Conservation (phyloP, 1,139 yeast species). For the Scheffersomyces quercinus region DNA sequence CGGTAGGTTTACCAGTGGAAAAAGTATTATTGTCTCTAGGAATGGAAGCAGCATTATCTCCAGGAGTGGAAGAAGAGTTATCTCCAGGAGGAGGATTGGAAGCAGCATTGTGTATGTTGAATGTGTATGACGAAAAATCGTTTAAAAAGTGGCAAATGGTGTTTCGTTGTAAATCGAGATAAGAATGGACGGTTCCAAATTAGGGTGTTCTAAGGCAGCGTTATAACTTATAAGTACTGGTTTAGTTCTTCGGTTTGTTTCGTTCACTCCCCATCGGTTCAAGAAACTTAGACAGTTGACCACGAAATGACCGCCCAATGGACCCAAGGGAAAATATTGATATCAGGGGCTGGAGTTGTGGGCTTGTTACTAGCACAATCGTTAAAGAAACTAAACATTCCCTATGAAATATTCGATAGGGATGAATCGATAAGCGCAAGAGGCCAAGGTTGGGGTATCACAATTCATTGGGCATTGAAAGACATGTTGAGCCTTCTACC, state of each 20-base stretch:
- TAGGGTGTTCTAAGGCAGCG: background rate
- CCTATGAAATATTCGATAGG: slow-evolving; percentile 19
- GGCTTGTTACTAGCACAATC: background rate
- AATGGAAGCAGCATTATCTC: no score
- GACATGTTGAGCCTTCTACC: slow-evolving; percentile 22
- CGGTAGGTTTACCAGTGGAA: background rate
- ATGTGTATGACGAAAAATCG: background rate
- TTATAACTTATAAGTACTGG: background rate
- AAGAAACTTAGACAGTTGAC: background rate
- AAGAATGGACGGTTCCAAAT: background rate
- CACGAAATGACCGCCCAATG: background rate
- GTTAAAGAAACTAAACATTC: slow-evolving; percentile 1
- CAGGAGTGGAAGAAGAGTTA: no score
- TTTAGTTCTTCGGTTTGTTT: background rate
- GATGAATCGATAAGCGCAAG: slow-evolving; percentile 20
- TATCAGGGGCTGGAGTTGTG: slow-evolving; percentile 24
- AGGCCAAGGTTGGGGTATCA: slow-evolving; percentile 31
- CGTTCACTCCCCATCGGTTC: background rate
- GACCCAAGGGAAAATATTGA: background rate
- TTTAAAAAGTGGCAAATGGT: background rate
- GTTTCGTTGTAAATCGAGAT: background rate
- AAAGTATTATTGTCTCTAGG: no score
- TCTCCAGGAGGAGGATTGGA: background rate
- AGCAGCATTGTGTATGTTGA: background rate
- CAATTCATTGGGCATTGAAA: slow-evolving; percentile 28